Conservation (phyloP, 129 eudicot genomes). For the Mikania micrantha region DNA sequence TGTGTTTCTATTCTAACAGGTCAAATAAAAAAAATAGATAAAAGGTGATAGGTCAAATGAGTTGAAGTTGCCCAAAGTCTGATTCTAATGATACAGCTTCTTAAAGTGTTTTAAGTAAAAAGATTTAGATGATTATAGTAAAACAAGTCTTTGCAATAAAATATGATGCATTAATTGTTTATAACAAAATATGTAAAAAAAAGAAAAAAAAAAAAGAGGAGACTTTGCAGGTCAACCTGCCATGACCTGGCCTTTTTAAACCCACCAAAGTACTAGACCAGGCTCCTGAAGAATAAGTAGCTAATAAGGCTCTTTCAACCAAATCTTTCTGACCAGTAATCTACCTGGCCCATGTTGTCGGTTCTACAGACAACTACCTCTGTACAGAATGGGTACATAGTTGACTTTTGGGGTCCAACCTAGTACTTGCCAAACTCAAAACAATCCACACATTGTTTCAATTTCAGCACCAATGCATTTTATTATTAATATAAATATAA, state of each 20-base stretch:
- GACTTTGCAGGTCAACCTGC: not conserved
- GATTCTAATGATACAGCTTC: not conserved
- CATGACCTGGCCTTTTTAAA: not conserved
- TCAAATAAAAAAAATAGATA: not conserved
- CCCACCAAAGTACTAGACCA: not conserved
- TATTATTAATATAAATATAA: not conserved
- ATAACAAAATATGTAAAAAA: not conserved
- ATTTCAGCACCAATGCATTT: not conserved
- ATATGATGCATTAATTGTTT: not conserved
- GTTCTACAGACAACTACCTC: not conserved
- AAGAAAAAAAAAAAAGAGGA: too few species aligned
- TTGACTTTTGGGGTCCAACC: constrained; percentile 4
- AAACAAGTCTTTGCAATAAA: not conserved
- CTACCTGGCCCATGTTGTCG: not conserved
- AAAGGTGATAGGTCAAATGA: not conserved
- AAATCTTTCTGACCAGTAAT: not conserved
- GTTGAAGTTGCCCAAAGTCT: not conserved
- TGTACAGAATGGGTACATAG: not conserved
- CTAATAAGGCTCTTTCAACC: not conserved
- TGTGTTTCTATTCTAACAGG: not conserved
- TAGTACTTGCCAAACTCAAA: not conserved
- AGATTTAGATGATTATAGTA: not conserved
- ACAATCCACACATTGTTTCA: not conserved
- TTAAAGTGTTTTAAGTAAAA: not conserved
- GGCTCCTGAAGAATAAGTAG: not conserved